Base-by-base conservation (phyloP, 441 rosid genomes). In the Euphorbia celastroides region DNA sequence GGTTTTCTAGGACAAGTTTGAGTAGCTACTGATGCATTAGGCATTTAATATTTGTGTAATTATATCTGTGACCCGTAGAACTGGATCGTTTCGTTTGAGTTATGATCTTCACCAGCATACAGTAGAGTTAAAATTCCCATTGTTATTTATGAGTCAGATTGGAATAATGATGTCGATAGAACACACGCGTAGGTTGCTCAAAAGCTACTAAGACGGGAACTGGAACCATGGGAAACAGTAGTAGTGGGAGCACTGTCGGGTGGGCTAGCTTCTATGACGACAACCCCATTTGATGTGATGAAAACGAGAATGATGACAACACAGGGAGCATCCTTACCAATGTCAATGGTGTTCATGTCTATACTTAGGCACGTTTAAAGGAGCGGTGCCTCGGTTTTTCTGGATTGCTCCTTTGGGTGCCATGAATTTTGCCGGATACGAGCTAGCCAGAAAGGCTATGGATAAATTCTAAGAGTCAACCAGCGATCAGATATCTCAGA, bases 351-450 rank as follows among this genome's bases (percentile, higher is more conserved):
- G 17, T 90, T 77, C 5, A 27, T 86, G 70, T 86, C 98, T 26
- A 83, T 94, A 52, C 82, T 92, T 67, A 90, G 86, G 16, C 82
- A 82, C 0, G 94, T 94, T 94, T 59, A 94, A 92, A 77, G 99
- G 99, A 75, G 97, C 97, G 26, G 73, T 89, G 28, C 97, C 98
- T 5, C 79, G 99, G 60, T 94, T 94, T 75, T 94, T 94, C 81
- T 94, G 99, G 99, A 87, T 94, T 57, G 98, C 99, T 58, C 99
- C 99, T 2, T 74, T 94, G 14, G 99, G 99, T 25, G 99, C 99
- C 64, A 94, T 94, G 99, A 94, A 94, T 80, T 94, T 94, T 76
- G 99, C 99, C 3, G 99, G 99, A 5, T 94, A 94, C 17, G 99
- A 94, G 79, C 84, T 94, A 46, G 86, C 87, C 10, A 84, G 83